phyloP scores from a whole-genome alignment of 1,139 yeast species.

The Protomyces gravidus region DNA sequence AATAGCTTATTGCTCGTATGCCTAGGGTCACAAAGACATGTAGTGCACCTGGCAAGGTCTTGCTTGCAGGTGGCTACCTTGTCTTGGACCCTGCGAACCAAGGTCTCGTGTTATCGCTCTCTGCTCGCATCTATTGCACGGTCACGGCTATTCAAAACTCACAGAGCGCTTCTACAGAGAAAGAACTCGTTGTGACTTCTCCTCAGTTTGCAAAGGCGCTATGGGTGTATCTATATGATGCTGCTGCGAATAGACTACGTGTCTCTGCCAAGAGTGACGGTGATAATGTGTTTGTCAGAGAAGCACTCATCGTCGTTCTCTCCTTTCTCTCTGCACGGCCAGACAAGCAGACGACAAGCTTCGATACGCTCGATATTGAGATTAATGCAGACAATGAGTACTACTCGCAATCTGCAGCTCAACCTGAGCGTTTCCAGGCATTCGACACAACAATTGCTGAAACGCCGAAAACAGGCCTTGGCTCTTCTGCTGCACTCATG shows the following conservation, averaged over 20 bases:
- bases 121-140: constrained; percentile 83
- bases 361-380: constrained; percentile 48
- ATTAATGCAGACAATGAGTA: constrained; percentile 84
- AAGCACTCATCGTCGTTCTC: constrained; percentile 41
- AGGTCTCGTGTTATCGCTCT: constrained; percentile 80
- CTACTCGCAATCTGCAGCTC: constrained; percentile 50
- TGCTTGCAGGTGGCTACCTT: constrained; percentile 89
- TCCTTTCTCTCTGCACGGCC: constrained; percentile 45
- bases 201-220: constrained; percentile 73
- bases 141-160: not conserved
- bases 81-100: constrained; percentile 72
- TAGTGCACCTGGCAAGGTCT: constrained; percentile 94
- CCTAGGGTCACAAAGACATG: not conserved
- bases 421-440: constrained; percentile 49
- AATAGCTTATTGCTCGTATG: too few species aligned
- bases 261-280: constrained; percentile 36
- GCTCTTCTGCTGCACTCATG: constrained; percentile 92
- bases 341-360: constrained; percentile 6
- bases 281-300: constrained; percentile 37
- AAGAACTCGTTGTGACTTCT: constrained; percentile 51
- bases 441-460: constrained; percentile 59
- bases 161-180: constrained; percentile 9
- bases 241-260: constrained; percentile 31
- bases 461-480: constrained; percentile 90
- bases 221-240: constrained; percentile 47